phyloP scores from a whole-genome alignment of 169 alveolate genomes.

The Ichthyophthirius multifiliis region DNA sequence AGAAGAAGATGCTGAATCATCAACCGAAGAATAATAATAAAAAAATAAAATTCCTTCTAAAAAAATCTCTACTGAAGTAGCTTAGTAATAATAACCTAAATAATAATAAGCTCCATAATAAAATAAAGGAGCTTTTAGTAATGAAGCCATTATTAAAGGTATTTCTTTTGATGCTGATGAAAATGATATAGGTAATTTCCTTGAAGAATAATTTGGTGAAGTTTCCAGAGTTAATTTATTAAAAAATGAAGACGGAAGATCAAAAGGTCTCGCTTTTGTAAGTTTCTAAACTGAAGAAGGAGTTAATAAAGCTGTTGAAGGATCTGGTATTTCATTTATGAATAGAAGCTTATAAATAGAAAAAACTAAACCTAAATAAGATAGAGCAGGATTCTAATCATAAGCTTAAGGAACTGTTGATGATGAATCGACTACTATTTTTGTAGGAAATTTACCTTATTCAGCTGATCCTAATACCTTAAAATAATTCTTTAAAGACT shows the following conservation, averaged over 20 bases:
- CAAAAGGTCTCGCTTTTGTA: slow-evolving; percentile 41
- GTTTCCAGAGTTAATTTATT: slow-evolving; percentile 21
- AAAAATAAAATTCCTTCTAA: too few relatives aligned
- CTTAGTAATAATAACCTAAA: too few relatives aligned
- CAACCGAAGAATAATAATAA: too few relatives aligned
- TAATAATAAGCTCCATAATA: too few relatives aligned
- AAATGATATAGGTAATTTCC: slow-evolving; percentile 20
- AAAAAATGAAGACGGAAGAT: slow-evolving; percentile 22
- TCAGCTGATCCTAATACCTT: slow-evolving; percentile 42
- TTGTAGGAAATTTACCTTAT: slow-evolving; percentile 62
- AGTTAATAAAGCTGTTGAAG: neutral
- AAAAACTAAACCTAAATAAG: slow-evolving; percentile 19
- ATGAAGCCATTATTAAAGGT: slow-evolving; percentile 33
- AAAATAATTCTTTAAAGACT: slow-evolving; percentile 47
- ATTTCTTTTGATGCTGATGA: slow-evolving; percentile 30
- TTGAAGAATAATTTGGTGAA: slow-evolving; percentile 10
- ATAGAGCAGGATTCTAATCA: neutral
- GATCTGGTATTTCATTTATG: slow-evolving; percentile 19
- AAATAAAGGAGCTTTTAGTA: too few relatives aligned
- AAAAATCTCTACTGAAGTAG: too few relatives aligned
- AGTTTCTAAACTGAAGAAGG: slow-evolving; percentile 22
- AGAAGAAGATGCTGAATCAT: too few relatives aligned
- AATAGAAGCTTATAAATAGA: slow-evolving; percentile 15
- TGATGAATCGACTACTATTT: slow-evolving; percentile 41
- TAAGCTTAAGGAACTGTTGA: neutral